Evolutionary conservation across 2,329 filamentous ascomycete genomes (phyloP).

Genomic region (Scytalidium sp.): DNA sequence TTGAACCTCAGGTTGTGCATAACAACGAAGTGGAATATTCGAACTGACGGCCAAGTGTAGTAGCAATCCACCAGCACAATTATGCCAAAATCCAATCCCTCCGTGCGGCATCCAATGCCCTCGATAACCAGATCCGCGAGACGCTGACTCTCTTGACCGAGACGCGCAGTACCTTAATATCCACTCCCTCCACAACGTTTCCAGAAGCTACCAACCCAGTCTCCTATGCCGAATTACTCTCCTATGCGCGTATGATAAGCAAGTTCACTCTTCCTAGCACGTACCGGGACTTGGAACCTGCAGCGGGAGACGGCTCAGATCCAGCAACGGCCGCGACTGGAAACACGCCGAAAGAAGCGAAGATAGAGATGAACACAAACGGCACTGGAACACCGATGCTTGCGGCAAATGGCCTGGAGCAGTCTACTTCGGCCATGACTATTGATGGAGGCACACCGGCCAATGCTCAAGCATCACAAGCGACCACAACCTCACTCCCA

Average conservation of each 20-base stretch:
- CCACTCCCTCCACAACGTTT: constrained; percentile 56
- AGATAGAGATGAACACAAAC: constrained; percentile 21
- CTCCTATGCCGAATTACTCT: constrained; percentile 69
- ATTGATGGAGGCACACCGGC: constrained; percentile 11
- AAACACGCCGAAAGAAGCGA: constrained; percentile 16
- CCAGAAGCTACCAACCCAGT: constrained; percentile 52
- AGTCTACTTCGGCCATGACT: constrained; percentile 12
- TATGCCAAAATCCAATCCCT: constrained; percentile 65
- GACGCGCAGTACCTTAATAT: constrained; percentile 69
- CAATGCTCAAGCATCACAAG: constrained; percentile 17
- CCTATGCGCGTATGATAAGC: constrained; percentile 76
- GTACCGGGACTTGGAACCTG: constrained; percentile 17
- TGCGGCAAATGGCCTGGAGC: constrained; percentile 18
- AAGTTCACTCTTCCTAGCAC: constrained; percentile 67
- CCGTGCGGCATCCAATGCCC: constrained; percentile 59
- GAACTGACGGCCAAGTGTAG: constrained; percentile 34
- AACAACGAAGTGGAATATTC: background rate
- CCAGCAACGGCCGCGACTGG: constrained; percentile 10
- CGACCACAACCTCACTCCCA: constrained; percentile 25
- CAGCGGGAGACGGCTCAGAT: constrained; percentile 3
- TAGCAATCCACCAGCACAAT: constrained; percentile 74
- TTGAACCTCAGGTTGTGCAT: background rate
- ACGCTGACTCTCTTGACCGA: constrained; percentile 67
- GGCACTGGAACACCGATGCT: constrained; percentile 21
- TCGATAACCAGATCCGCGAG: constrained; percentile 71